Evolutionary conservation across 106 monocot species (phyloP).

Genomic region (Posidonia australis): DNA sequence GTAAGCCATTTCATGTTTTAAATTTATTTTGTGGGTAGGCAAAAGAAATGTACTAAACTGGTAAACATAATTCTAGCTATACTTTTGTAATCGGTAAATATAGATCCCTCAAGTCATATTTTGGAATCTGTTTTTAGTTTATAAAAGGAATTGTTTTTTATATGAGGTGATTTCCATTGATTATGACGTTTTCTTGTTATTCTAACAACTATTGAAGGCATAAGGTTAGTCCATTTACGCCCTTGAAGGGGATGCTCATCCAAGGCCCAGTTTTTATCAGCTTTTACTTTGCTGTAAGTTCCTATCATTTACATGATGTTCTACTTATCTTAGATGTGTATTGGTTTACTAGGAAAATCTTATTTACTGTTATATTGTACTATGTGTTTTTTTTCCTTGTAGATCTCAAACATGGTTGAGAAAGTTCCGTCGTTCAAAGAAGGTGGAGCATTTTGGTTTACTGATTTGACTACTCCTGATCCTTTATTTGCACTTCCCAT

Average conservation of each 20-base stretch:
- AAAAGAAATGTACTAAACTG: too few species aligned
- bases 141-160: background rate
- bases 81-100: too few species aligned
- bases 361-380: background rate
- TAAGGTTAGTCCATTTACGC: conserved; percentile 76
- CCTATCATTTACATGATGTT: background rate
- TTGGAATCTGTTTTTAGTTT: background rate
- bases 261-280: conserved; percentile 87
- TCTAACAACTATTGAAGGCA: conserved; percentile 35
- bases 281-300: conserved; percentile 86
- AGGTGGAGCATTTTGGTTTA: conserved; percentile 89
- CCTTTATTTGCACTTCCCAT: conserved; percentile 64
- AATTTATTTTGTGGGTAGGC: too few species aligned
- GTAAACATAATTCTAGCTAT: too few species aligned
- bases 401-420: conserved; percentile 97
- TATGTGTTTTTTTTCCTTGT: conserved; percentile 10
- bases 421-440: conserved; percentile 96
- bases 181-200: conserved; percentile 1
- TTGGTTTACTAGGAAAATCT: too few species aligned
- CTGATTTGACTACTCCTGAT: conserved; percentile 94
- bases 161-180: background rate
- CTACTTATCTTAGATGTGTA: background rate
- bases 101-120: too few species aligned
- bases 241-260: conserved; percentile 70
- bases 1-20: too few species aligned